These are phyloP conservation scores for Termitomyces sp. DNA, from an alignment of 768 basidiomycete genomes.

Conservation along the genomic window DNA sequence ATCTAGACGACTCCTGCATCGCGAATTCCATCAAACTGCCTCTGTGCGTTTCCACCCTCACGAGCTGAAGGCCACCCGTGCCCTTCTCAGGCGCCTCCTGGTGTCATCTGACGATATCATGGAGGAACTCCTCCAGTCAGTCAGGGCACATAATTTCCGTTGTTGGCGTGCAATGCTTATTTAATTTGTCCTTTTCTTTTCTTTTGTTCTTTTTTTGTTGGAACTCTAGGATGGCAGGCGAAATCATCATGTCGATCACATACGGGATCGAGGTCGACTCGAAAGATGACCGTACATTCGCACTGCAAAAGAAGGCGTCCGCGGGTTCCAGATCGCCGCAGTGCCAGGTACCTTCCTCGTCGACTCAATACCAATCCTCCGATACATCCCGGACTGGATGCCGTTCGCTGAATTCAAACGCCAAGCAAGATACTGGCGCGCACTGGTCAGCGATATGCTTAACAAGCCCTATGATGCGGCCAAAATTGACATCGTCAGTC, in stretches of 20 bases:
- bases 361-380: constrained; percentile 24
- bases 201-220: too few species aligned
- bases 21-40: constrained; percentile 16
- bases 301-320: constrained; percentile 24
- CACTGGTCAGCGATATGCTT: constrained; percentile 14
- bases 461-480: constrained; percentile 18
- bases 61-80: constrained; percentile 15
- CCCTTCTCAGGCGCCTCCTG: constrained; percentile 18
- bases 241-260: constrained; percentile 23
- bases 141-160: not conserved
- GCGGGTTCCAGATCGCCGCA: constrained; percentile 20
- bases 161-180: too few species aligned
- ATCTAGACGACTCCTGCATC: constrained; percentile 18
- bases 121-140: constrained; percentile 10
- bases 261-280: constrained; percentile 29
- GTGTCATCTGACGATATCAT: constrained; percentile 13
- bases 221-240: constrained; percentile 14
- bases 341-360: constrained; percentile 27
- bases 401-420: constrained; percentile 31
- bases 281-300: constrained; percentile 28
- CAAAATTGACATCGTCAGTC: constrained; percentile 13
- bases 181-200: too few species aligned
- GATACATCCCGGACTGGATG: constrained; percentile 29
- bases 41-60: constrained; percentile 15
- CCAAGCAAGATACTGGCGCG: constrained; percentile 22